These are phyloP conservation scores for Friedmanniomyces simplex DNA, from an alignment of 495 filamentous ascomycete species.

Conservation along the genomic window DNA sequence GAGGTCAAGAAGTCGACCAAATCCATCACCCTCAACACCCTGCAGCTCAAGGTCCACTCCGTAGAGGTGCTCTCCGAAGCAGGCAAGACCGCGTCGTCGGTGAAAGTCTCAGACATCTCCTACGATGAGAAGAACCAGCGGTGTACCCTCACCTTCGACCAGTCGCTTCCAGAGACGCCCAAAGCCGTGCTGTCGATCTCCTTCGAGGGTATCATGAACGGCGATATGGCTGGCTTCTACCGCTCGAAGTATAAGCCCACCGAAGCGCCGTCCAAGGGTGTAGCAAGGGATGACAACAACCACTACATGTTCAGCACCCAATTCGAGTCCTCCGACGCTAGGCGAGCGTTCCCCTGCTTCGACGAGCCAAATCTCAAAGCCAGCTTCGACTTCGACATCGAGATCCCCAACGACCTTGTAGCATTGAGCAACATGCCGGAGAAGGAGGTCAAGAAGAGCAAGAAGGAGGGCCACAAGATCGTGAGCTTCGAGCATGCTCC, in stretches of 20 bases:
- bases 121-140: slow-evolving; percentile 76
- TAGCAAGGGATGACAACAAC: slow-evolving; percentile 66
- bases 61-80: slow-evolving; percentile 39
- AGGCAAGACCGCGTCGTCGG: slow-evolving; percentile 37
- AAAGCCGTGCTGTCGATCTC: slow-evolving; percentile 58
- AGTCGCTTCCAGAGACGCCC: slow-evolving; percentile 50
- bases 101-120: slow-evolving; percentile 53
- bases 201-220: slow-evolving; percentile 82
- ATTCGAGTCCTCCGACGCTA: slow-evolving; percentile 92
- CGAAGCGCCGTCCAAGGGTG: slow-evolving; percentile 54
- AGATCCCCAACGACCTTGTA: slow-evolving; percentile 74
- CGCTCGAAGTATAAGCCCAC: slow-evolving; percentile 85
- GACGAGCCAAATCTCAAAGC: slow-evolving; percentile 97
- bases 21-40: slow-evolving; percentile 65
- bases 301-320: slow-evolving; percentile 89
- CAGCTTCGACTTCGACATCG: slow-evolving; percentile 84
- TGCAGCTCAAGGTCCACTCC: slow-evolving; percentile 50
- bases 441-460: slow-evolving; percentile 50
- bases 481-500: slow-evolving; percentile 81
- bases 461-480: slow-evolving; percentile 55
- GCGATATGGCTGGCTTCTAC: slow-evolving; percentile 84
- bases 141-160: slow-evolving; percentile 58
- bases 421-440: slow-evolving; percentile 93
- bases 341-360: slow-evolving; percentile 91
- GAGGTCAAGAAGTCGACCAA: slow-evolving; percentile 52